Base-by-base conservation (phyloP, 352 stramenopile genomes). In the Pythium periplocum region DNA sequence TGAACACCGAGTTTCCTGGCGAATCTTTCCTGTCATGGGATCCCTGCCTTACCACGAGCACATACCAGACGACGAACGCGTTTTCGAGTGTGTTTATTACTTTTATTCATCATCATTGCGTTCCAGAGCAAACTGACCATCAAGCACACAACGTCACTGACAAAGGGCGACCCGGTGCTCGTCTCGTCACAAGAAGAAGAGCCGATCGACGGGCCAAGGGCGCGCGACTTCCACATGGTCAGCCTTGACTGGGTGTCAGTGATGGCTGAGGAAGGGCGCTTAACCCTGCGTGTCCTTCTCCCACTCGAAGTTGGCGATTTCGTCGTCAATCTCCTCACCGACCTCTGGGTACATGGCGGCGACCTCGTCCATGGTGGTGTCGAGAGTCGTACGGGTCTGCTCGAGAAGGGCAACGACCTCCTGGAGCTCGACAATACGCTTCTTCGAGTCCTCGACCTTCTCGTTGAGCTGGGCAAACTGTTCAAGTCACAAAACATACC, bases 301-400 rank as follows among this genome's bases (percentile, higher is more conserved):
- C 82, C 83, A 95, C 67, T 95, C 83, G 65, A 86, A 82, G 65
- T 87, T 87, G 64, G 80, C 79, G 65, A 94, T 95, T 67, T 95
- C 86, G 51, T 92, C 78, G 54, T 94, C 78, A 60, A 93, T 93
- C 68, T 93, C 86, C 35, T 92, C 80, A 55, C 68, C 66, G 39
- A 94, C 75, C 55, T 93, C 82, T 44, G 86, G 86, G 73, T 94
- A 90, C 78, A 90, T 88, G 64, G 81, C 82, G 52, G 79, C 73
- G 39, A 94, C 64, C 59, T 95, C 83, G 47, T 93, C 82, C 67
- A 95, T 83, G 52, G 82, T 92, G 55, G 86, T 95, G 45, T 68
- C 80, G 59, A 88, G 67, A 53, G 86, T 92, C 46, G 80, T 92
- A 66, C 80, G 78, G 48, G 83, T 94, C 66, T 90, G 74, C 59